Conservation (phyloP, 805 yeast genomes). For the Candida lessepsii region DNA sequence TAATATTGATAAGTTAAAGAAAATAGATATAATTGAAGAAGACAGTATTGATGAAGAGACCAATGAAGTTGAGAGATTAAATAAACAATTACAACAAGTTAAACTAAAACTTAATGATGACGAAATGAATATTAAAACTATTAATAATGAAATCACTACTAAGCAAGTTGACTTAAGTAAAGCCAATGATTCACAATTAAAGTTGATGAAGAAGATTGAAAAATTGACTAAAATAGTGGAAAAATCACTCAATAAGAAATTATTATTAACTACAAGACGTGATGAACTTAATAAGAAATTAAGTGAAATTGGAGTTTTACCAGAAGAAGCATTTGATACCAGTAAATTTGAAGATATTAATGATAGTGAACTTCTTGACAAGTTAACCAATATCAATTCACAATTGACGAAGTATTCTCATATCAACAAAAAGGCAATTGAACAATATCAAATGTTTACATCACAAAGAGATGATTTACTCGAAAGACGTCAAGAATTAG, state of each 20-base stretch:
- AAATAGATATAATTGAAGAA: slow-evolving; percentile 13
- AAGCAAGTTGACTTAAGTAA: slow-evolving; percentile 44
- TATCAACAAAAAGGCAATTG: slow-evolving; percentile 86
- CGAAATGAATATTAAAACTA: slow-evolving; percentile 24
- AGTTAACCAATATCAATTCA: slow-evolving; percentile 54
- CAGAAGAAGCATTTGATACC: slow-evolving; percentile 72
- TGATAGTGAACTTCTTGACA: slow-evolving; percentile 53
- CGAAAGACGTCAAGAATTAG: slow-evolving; percentile 65
- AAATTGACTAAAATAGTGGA: slow-evolving; percentile 64
- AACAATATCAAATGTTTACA: slow-evolving; percentile 72
- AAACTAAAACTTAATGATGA: slow-evolving; percentile 27
- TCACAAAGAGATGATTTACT: slow-evolving; percentile 68
- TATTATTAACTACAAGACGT: slow-evolving; percentile 56
- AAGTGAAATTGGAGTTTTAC: slow-evolving; percentile 82
- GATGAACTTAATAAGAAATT: slow-evolving; percentile 72
- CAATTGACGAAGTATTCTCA: slow-evolving; percentile 65
- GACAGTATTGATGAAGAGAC: slow-evolving; percentile 19
- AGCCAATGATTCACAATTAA: slow-evolving; percentile 57
- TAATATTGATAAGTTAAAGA: slow-evolving; percentile 27
- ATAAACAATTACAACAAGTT: slow-evolving; percentile 26
- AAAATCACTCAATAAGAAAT: slow-evolving; percentile 58
- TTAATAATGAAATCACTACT: slow-evolving; percentile 28
- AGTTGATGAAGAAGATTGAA: slow-evolving; percentile 55
- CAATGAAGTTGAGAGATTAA: slow-evolving; percentile 24
- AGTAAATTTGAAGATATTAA: slow-evolving; percentile 38